phyloP scores from a whole-genome alignment of 352 stramenopile genomes.

The Achlya hypogyna region DNA sequence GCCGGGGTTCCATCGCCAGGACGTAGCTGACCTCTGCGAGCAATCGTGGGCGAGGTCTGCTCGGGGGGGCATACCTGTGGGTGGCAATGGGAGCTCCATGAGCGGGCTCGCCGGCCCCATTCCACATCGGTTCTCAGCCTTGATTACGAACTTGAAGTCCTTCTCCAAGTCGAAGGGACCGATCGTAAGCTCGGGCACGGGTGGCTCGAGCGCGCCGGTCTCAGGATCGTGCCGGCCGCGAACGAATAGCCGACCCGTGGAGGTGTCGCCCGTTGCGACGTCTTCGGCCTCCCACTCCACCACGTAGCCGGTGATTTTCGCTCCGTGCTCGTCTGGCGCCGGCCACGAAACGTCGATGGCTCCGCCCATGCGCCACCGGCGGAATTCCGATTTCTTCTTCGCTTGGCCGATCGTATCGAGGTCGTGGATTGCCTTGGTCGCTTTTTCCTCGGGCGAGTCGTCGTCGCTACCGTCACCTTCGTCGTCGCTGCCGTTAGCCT shows the following conservation, averaged over 20 bases:
- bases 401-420: conserved; percentile 20
- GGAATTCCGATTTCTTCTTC: conserved; percentile 43
- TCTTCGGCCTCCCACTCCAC: conserved; percentile 61
- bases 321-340: conserved; percentile 48
- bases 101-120: conserved; percentile 35
- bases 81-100: conserved; percentile 29
- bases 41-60: not conserved
- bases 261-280: conserved; percentile 16
- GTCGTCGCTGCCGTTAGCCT: not conserved
- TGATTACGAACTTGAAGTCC: conserved; percentile 18
- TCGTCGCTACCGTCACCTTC: not conserved
- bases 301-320: conserved; percentile 49
- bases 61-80: conserved; percentile 2
- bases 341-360: conserved; percentile 65
- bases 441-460: conserved; percentile 22
- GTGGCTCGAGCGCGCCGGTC: not conserved
- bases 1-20: not conserved
- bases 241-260: conserved; percentile 6
- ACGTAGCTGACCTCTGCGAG: conserved; percentile 10
- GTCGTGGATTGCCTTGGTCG: conserved; percentile 25
- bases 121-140: conserved; percentile 53
- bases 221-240: not conserved
- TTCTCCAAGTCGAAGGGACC: conserved; percentile 10
- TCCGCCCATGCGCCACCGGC: conserved; percentile 53
- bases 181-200: conserved; percentile 11